Evolutionary conservation across 257 asterid genomes (phyloP).

Genomic region (Nicotiana tomentosiformis): DNA sequence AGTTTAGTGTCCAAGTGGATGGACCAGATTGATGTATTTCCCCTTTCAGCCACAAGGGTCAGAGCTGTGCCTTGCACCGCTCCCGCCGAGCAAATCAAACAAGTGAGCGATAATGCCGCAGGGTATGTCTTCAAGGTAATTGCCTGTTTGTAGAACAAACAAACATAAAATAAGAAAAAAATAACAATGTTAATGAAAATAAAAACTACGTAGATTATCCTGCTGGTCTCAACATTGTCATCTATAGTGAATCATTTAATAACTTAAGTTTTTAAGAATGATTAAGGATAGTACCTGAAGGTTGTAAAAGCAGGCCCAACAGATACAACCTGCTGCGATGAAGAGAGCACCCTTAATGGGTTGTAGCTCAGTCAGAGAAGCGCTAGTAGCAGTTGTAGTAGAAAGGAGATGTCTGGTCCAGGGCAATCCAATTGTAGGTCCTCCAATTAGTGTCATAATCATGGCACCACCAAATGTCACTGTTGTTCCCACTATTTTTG

Average conservation of each 20-base stretch:
- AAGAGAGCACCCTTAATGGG: constrained; percentile 51
- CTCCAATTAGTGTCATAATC: constrained; percentile 56
- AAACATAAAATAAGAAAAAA: not conserved
- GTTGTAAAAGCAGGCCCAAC: constrained; percentile 54
- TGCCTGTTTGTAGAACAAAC: constrained; percentile 20
- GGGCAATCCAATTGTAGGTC: constrained; percentile 44
- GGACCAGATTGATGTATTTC: constrained; percentile 37
- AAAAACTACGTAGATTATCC: not conserved
- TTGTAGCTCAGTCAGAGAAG: constrained; percentile 14
- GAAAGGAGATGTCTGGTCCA: constrained; percentile 36
- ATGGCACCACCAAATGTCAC: constrained; percentile 72
- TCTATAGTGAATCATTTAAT: not conserved
- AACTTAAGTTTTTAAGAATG: not conserved
- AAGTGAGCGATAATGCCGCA: constrained; percentile 50
- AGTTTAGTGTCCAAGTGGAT: constrained; percentile 45
- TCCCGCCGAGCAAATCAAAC: constrained; percentile 41
- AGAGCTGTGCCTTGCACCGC: constrained; percentile 44
- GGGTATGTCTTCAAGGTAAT: constrained; percentile 52
- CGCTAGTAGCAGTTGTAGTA: not conserved
- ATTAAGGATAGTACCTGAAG: constrained; percentile 41
- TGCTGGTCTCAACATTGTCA: not conserved
- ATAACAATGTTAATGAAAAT: not conserved
- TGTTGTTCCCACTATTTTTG: constrained; percentile 55
- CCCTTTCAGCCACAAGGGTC: constrained; percentile 40
- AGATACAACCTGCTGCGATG: constrained; percentile 39